A percentile compares a stretch with the other conserved stretches of the same genome.
These are phyloP conservation scores for Penicillium italicum DNA, from an alignment of 2,329 filamentous ascomycete species.

Conservation along the genomic window DNA sequence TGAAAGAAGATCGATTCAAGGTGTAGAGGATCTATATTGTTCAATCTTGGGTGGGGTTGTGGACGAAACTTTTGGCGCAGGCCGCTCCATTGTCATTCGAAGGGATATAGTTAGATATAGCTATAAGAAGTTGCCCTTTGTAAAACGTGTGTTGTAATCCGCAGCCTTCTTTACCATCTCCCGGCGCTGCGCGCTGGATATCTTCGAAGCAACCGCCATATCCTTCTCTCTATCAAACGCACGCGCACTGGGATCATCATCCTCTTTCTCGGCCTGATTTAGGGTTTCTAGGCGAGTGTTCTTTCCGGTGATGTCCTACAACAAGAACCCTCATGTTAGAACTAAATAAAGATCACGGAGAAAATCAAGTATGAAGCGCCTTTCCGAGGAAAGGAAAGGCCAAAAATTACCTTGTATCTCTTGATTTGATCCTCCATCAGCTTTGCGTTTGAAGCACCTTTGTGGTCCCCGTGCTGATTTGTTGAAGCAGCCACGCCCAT, in stretches of 20 bases:
- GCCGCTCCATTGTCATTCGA: no score
- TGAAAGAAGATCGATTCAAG: no score
- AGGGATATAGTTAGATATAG: neutral
- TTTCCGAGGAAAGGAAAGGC: neutral
- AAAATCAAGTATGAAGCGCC: neutral
- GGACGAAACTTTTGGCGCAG: no score
- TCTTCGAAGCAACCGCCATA: conserved; percentile 71
- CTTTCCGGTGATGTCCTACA: conserved; percentile 45
- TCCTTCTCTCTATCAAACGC: conserved; percentile 92
- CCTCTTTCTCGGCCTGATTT: conserved; percentile 61
- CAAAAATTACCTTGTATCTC: conserved; percentile 54
- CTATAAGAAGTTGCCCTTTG: conserved; percentile 61
- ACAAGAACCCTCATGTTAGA: neutral
- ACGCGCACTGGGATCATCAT: conserved; percentile 86
- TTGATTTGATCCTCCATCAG: conserved; percentile 46
- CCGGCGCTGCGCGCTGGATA: conserved; percentile 68
- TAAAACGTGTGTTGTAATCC: conserved; percentile 78
- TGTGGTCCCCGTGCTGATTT: conserved; percentile 9
- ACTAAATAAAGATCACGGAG: neutral
- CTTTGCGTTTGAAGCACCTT: neutral
- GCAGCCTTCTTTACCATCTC: conserved; percentile 76
- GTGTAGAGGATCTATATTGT: no score
- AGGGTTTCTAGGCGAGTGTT: conserved; percentile 44
- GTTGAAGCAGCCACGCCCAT: conserved; percentile 59
- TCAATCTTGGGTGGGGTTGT: no score